These are phyloP conservation scores for Pseudopyrenochaeta lycopersici DNA, from an alignment of 2,329 filamentous ascomycete species.

Conservation along the genomic window DNA sequence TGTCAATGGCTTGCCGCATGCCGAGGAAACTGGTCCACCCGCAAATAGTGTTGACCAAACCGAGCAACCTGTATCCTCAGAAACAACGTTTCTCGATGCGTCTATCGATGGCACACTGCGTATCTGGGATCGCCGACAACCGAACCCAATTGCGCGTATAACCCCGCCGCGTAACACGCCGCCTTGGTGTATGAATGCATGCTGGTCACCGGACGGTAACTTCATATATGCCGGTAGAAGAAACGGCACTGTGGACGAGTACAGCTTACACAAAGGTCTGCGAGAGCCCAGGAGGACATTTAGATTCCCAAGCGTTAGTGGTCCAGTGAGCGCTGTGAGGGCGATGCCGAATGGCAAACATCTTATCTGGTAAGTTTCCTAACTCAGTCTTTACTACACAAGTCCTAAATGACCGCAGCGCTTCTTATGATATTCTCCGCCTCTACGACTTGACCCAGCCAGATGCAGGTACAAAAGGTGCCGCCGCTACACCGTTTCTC, in stretches of 20 bases:
- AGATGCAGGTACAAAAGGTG: conserved; percentile 69
- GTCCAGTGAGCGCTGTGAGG: conserved; percentile 85
- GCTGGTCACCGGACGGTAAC: conserved; percentile 96
- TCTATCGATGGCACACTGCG: conserved; percentile 87
- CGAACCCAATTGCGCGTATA: conserved; percentile 81
- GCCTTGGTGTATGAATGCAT: conserved; percentile 97
- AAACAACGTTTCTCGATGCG: conserved; percentile 86
- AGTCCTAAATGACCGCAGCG: conserved; percentile 60
- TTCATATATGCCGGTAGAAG: conserved; percentile 91
- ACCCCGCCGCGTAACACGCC: conserved; percentile 77
- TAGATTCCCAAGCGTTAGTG: conserved; percentile 88
- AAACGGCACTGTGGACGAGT: conserved; percentile 95
- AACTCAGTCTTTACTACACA: neutral
- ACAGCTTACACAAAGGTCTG: conserved; percentile 81
- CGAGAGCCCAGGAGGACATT: conserved; percentile 80
- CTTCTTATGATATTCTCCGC: conserved; percentile 90
- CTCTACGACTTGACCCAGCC: conserved; percentile 83
- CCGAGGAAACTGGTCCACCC: conserved; percentile 54
- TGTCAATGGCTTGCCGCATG: conserved; percentile 61
- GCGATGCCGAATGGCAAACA: conserved; percentile 94
- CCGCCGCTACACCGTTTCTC: conserved; percentile 84
- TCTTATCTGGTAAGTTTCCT: conserved; percentile 75
- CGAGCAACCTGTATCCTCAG: conserved; percentile 63
- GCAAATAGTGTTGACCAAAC: conserved; percentile 41
- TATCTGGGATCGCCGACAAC: conserved; percentile 89